Conservation (phyloP, 2,329 filamentous ascomycete species). For the Hypoxylon sp. region DNA sequence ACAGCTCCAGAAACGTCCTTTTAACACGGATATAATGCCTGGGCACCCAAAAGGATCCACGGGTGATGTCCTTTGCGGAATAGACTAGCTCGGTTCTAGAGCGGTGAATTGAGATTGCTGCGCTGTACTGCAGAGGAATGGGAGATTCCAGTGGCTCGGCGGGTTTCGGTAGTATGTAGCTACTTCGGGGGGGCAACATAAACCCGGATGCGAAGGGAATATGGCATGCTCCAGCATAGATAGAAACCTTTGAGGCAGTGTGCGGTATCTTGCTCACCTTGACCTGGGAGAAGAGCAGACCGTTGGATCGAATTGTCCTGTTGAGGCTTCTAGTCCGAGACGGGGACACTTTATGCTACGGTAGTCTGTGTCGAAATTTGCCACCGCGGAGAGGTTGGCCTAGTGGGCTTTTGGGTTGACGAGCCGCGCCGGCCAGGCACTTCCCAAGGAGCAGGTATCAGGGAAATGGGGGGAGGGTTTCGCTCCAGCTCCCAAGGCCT, state of each 20-base stretch:
- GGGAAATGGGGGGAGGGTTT: constrained; percentile 25
- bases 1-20: constrained; percentile 24
- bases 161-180: constrained; percentile 36
- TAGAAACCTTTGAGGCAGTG: constrained; percentile 26
- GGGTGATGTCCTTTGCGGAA: constrained; percentile 32
- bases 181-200: constrained; percentile 34
- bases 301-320: constrained; percentile 17
- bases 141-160: constrained; percentile 33
- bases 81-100: constrained; percentile 34
- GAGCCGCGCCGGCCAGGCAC: constrained; percentile 34
- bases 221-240: constrained; percentile 36
- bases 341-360: constrained; percentile 37
- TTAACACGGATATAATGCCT: constrained; percentile 32
- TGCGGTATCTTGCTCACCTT: constrained; percentile 32
- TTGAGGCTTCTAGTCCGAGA: constrained; percentile 24
- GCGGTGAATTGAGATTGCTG: constrained; percentile 34
- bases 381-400: constrained; percentile 29
- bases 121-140: constrained; percentile 30
- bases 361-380: constrained; percentile 30
- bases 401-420: constrained; percentile 23
- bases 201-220: constrained; percentile 32
- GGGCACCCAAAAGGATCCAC: constrained; percentile 32
- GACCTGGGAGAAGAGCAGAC: constrained; percentile 22
- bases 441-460: constrained; percentile 30
- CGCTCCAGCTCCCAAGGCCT: constrained; percentile 36